These are phyloP conservation scores for Syzygium grande DNA, from an alignment of 345 rosid genomes.

Conservation along the genomic window DNA sequence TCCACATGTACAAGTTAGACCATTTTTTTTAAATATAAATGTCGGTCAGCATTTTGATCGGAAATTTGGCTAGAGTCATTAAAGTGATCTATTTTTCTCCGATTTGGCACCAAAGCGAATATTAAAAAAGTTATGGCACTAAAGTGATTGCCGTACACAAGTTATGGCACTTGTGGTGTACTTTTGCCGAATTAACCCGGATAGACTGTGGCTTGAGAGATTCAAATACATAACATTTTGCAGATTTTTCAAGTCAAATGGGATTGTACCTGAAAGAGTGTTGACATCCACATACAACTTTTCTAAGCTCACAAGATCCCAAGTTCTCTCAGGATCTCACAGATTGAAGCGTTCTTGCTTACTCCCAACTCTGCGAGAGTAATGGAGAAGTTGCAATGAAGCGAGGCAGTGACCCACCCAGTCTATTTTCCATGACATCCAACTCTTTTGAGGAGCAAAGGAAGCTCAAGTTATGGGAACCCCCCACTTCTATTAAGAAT, in stretches of 20 bases:
- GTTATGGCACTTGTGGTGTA: too few relatives aligned
- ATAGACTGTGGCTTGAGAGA: not conserved
- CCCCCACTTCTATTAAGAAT: not conserved
- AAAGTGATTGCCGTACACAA: too few relatives aligned
- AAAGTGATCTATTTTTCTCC: too few relatives aligned
- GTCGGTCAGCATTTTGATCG: too few relatives aligned
- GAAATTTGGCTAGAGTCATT: too few relatives aligned
- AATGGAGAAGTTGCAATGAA: not conserved
- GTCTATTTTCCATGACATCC: not conserved
- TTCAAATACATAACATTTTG: not conserved
- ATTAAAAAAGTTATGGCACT: too few relatives aligned
- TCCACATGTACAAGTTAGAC: too few relatives aligned
- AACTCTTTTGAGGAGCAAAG: not conserved
- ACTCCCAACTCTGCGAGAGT: not conserved
- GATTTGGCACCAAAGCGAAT: too few relatives aligned
- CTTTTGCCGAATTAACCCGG: constrained; percentile 2
- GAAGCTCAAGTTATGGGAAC: not conserved
- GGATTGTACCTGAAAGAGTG: constrained; percentile 7
- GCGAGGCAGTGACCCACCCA: not conserved
- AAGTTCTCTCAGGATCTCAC: constrained; percentile 5
- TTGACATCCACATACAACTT: constrained; percentile 3
- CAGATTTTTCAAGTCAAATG: constrained; percentile 4
- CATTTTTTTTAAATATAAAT: too few relatives aligned
- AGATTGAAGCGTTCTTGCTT: not conserved
- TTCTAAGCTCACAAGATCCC: constrained; percentile 9